Base-by-base conservation (phyloP, 352 stramenopile species). In the Hyaloperonospora brassicae region DNA sequence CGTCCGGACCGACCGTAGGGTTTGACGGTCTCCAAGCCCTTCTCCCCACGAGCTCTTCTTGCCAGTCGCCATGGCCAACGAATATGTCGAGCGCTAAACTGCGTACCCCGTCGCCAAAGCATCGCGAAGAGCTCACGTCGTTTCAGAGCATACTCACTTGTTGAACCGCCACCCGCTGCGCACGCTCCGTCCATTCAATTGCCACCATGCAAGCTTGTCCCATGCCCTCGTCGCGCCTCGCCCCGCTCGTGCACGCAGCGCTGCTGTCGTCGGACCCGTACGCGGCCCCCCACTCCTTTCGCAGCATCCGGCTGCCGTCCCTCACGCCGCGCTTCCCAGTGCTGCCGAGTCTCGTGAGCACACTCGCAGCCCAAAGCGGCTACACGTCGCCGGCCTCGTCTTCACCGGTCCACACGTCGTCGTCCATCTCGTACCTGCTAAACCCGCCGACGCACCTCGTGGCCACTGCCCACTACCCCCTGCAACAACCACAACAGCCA, bases 381-480 rank as follows among this genome's bases (percentile, higher is more conserved):
- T 59, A 61, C 51, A 35, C 49, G 2, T 47, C 52, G 39, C 52
- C 62, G 17, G 46, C 27, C 17, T 48, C 25, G n/a, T 50, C 51
- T 11, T 71, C 59, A 13, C 61, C 61, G 3, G 36, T 42, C 3
- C 48, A 41, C 13, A 59, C 59, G 13, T 58, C 53, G 36, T 64
- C 65, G 21, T 70, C 62, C 38, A 65, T 74, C 52, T 70, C 66
- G 17, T 71, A 66, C 47, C 31, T 74, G 30, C 50, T 74, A 24
- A 71, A 71, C 50, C 61, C 66, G 56, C 52, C 62, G 8, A 30
- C 47, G 24, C 40, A 50, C 9, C 57, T 56, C 51, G 10, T 44
- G 13, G 42, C 14, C 1, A 13, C 55, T 48, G 30, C 10, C 1
- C 48, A 51, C 17, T 46, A 57, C 47, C 57, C 41, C 31, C 12